Evolutionary conservation across 331 rosid genomes (phyloP).

Genomic region (Malus hybrid): DNA sequence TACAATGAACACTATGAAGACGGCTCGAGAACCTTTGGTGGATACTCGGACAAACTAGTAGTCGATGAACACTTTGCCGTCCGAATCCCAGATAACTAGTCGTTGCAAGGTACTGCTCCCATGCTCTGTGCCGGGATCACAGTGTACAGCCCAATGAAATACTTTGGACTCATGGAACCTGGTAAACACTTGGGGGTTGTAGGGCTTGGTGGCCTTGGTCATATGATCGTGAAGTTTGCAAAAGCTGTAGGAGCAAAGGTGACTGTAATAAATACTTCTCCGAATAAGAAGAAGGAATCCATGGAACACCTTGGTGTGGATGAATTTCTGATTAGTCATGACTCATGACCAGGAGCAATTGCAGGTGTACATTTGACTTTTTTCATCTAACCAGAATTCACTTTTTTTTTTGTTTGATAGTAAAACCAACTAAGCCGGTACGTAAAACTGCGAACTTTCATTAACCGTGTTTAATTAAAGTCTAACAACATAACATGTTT

Average conservation of each 20-base stretch:
- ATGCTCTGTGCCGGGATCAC: slow-evolving; percentile 49
- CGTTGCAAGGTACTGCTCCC: slow-evolving; percentile 3
- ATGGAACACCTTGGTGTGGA: slow-evolving; percentile 19
- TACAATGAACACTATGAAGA: background rate
- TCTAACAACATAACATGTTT: too few species aligned
- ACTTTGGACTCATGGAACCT: slow-evolving; percentile 12
- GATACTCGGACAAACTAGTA: slow-evolving; percentile 25
- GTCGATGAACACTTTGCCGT: slow-evolving; percentile 15
- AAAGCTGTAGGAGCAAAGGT: slow-evolving; percentile 25
- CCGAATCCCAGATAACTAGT: background rate
- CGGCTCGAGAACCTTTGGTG: slow-evolving; percentile 21
- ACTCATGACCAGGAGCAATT: slow-evolving; percentile 12
- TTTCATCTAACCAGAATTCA: too few species aligned
- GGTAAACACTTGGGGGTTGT: slow-evolving; percentile 17
- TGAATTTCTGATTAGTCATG: slow-evolving; percentile 11
- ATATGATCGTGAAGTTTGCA: slow-evolving; percentile 20
- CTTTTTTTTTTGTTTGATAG: too few species aligned
- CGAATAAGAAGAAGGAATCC: slow-evolving; percentile 18
- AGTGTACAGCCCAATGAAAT: slow-evolving; percentile 44
- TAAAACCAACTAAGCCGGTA: too few species aligned
- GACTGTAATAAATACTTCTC: slow-evolving; percentile 28
- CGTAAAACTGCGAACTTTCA: too few species aligned
- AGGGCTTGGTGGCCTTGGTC: slow-evolving; percentile 35
- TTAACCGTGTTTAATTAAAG: too few species aligned
- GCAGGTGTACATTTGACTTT: slow-evolving; percentile 7